Evolutionary conservation across 306 rosid species (phyloP), one percentile per base, ranked within the genome.

Genomic region (Dicorynia guianensis): DNA sequence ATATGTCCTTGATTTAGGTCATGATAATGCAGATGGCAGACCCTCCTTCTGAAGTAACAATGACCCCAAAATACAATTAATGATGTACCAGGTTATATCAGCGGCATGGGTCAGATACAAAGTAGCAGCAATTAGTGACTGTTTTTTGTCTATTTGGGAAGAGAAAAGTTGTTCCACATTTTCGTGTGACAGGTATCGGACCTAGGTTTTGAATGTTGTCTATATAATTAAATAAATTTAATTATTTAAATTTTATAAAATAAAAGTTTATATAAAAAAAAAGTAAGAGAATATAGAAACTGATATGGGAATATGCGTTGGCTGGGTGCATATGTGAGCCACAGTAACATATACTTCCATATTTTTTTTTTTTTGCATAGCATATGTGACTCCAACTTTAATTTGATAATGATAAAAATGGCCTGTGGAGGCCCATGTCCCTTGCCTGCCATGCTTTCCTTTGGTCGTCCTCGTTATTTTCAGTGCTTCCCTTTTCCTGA

Each of bases 381-480:
- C 18, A 25, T 30, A 46, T 13, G 69, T 33, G 69, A 60, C 17
- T n/a, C 56, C 18, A 56, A 59, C 77, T 57, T 47, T 11, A 71
- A 30, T 64, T 14, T 78, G 43, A 76, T 74, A 39, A 42, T 44
- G 34, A 53, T n/a, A 25, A 69, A 44, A 38, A 39, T 71, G 48
- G 34, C 68, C 49, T 76, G 78, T 69, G 78, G 65, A 47, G 75
- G 54, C 75, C 85, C 73, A 82, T 69, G 46, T 30, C 39, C 76
- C 59, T 36, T 63, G 4, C 19, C 60, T 25, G 12, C 50, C 72
- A 58, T 82, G 79, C 79, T 82, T 82, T 67, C 44, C 62, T 11
- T 44, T 42, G 46, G 57, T 76, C 76, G 39, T 73, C 65, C 78
- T 82, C 77, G 80, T 84, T 76, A 76, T 80, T 80, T 84, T 81